Conservation (phyloP, 192 early-diverging fungal species). For the Entophlyctis helioformis region DNA sequence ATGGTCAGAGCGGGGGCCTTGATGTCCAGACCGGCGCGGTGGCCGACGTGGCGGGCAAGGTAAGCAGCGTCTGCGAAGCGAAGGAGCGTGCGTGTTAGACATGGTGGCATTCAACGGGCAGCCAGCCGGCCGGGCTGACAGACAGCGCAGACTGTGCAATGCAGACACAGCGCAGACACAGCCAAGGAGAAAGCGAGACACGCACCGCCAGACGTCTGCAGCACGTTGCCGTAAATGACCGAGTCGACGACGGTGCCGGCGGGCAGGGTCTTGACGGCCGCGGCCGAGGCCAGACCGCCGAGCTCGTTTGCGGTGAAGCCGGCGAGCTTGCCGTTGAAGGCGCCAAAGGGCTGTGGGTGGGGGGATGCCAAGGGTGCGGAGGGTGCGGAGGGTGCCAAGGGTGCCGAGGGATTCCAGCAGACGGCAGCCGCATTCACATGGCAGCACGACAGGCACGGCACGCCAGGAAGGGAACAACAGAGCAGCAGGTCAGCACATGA, state of each 20-base stretch:
- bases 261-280: slow-evolving; percentile 69
- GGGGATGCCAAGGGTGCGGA: too few relatives aligned
- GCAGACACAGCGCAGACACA: too few relatives aligned
- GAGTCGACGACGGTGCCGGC: slow-evolving; percentile 62
- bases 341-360: slow-evolving; percentile 78
- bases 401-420: neutral
- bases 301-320: slow-evolving; percentile 56
- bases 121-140: too few relatives aligned
- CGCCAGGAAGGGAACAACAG: neutral
- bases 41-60: slow-evolving; percentile 86
- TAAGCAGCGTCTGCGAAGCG: slow-evolving; percentile 60
- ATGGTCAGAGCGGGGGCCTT: slow-evolving; percentile 80
- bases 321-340: slow-evolving; percentile 91
- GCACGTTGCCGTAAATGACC: slow-evolving; percentile 92
- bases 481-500: neutral
- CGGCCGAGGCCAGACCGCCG: slow-evolving; percentile 86
- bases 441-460: neutral
- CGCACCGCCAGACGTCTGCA: slow-evolving; percentile 60
- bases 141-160: too few relatives aligned
- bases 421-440: neutral
- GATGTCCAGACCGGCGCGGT: slow-evolving; percentile 72
- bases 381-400: too few relatives aligned
- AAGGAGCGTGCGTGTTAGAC: too few relatives aligned
- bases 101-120: too few relatives aligned
- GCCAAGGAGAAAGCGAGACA: neutral